Evolutionary conservation across 2,329 filamentous ascomycete genomes (phyloP), one percentile per base, ranked within the genome.

Genomic region (Atkinsonella hypoxylon): DNA sequence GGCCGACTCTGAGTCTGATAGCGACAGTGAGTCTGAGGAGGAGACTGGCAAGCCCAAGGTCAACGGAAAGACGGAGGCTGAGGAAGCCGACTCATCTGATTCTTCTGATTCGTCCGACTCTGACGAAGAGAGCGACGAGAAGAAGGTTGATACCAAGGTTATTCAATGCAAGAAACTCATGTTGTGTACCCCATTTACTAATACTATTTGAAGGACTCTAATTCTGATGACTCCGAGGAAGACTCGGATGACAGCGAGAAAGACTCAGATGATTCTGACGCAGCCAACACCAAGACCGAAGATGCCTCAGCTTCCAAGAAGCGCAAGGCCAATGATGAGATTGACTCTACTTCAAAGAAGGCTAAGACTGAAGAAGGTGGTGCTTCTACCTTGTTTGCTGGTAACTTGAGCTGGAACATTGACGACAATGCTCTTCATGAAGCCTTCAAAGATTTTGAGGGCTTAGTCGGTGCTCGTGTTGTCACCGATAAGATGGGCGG

Each of bases 321-420:
- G 67, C 69, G 67, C 58, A 70, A 74, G 68, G 68, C 67, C 51
- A 74, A 76, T 57, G 72, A 76, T 44, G 65, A 70, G 50, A 71
- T 74, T 51, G 67, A 70, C 49, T 68, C 77, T 36, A 69, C 72
- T 15, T 64, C 76, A 54, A 88, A 87, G 79, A 87, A 86, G 76
- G 70, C 72, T 64, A 86, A 85, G 77, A 77, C 75, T 36, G 78
- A 82, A 51, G 46, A 48, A 31, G 67, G 75, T 52, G 67, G 54
- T 39, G 55, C 66, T 36, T 61, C 62, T 38, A 95, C 89, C 62
- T 82, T 96, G 49, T 96, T 95, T 69, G 82, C 89, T 57, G 90
- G 90, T 59, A 91, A 89, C 75, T 76, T 96, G 56, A 89, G 87
- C 70, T 96, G 89, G 89, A 87, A 83, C 64, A 76, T 95, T 49